A percentile compares a stretch with the other conserved stretches of the same genome.
Evolutionary conservation across 1,284 basidiomycete genomes (phyloP).

Genomic region (Ceratobasidium sp.): DNA sequence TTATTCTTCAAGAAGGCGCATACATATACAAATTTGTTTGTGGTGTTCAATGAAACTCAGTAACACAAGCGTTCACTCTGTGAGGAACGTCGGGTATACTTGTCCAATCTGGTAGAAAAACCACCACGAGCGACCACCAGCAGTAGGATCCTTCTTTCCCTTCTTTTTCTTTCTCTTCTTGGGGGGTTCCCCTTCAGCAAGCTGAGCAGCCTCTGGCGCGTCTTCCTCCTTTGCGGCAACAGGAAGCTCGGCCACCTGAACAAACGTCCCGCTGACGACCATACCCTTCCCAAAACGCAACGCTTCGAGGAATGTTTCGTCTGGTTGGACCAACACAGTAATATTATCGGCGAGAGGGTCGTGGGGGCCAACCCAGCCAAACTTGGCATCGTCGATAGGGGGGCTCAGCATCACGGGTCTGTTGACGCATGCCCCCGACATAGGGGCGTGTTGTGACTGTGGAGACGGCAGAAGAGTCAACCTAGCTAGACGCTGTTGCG

Average conservation of each 20-base stretch:
- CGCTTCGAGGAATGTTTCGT: constrained; percentile 23
- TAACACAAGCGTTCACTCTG: constrained; percentile 14
- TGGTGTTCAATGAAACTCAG: not conserved
- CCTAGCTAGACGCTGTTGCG: constrained; percentile 31
- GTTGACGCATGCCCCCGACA: constrained; percentile 14
- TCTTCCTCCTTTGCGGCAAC: constrained; percentile 12
- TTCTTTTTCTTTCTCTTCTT: constrained; percentile 44
- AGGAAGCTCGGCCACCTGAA: constrained; percentile 39
- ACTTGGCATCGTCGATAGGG: constrained; percentile 22
- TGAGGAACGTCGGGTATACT: constrained; percentile 36
- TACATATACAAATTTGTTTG: constrained; percentile 20
- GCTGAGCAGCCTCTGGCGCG: not conserved
- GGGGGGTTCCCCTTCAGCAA: not conserved
- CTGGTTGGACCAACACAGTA: constrained; percentile 21
- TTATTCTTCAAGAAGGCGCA: constrained; percentile 16
- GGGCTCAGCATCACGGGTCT: constrained; percentile 26
- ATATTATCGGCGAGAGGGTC: constrained; percentile 28
- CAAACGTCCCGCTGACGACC: constrained; percentile 30
- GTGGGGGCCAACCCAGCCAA: constrained; percentile 39
- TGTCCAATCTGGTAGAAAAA: constrained; percentile 38
- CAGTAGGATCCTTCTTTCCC: constrained; percentile 25
- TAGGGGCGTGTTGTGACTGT: constrained; percentile 13
- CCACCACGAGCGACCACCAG: constrained; percentile 40
- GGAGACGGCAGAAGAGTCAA: constrained; percentile 28
- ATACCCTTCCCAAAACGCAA: constrained; percentile 30